phyloP scores from a whole-genome alignment of 768 basidiomycete genomes.

The Dictyophora rubrovolvata region DNA sequence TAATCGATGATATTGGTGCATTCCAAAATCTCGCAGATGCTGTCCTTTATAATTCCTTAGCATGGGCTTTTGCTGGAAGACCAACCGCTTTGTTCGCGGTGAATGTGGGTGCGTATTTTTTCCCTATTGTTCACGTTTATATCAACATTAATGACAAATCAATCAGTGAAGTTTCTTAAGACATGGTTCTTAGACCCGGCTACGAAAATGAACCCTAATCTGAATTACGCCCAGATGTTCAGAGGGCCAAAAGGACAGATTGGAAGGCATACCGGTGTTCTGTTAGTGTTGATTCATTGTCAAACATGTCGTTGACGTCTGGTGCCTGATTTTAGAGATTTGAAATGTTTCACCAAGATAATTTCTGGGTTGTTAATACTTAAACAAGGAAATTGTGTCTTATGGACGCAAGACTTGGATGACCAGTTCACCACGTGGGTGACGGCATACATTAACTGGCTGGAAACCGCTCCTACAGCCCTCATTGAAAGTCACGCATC shows the following conservation, averaged over 20 bases:
- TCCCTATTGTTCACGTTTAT: neutral
- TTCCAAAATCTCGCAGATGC: slow-evolving; percentile 50
- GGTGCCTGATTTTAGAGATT: neutral
- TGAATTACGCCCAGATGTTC: slow-evolving; percentile 46
- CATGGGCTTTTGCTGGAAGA: slow-evolving; percentile 37
- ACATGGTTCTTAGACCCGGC: slow-evolving; percentile 50
- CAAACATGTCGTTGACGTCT: neutral
- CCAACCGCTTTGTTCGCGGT: slow-evolving; percentile 28
- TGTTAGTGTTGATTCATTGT: slow-evolving; percentile 14
- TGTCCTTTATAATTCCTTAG: slow-evolving; percentile 50
- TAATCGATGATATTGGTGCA: slow-evolving; percentile 43
- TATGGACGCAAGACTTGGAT: slow-evolving; percentile 17
- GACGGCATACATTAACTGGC: slow-evolving; percentile 17
- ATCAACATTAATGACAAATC: neutral
- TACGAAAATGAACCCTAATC: slow-evolving; percentile 56
- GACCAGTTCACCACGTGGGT: slow-evolving; percentile 15
- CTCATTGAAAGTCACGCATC: slow-evolving; percentile 8
- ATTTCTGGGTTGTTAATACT: slow-evolving; percentile 17
- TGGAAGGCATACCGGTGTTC: slow-evolving; percentile 18
- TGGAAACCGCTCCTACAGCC: slow-evolving; percentile 7
- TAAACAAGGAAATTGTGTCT: slow-evolving; percentile 7
- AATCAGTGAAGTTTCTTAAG: slow-evolving; percentile 29
- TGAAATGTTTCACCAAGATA: slow-evolving; percentile 11
- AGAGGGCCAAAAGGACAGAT: slow-evolving; percentile 17
- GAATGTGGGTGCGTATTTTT: slow-evolving; percentile 19